Evolutionary conservation across 164 flowering plant genomes (phyloP), one percentile per base, ranked within the genome.

Genomic region (Cinnamomum micranthum): DNA sequence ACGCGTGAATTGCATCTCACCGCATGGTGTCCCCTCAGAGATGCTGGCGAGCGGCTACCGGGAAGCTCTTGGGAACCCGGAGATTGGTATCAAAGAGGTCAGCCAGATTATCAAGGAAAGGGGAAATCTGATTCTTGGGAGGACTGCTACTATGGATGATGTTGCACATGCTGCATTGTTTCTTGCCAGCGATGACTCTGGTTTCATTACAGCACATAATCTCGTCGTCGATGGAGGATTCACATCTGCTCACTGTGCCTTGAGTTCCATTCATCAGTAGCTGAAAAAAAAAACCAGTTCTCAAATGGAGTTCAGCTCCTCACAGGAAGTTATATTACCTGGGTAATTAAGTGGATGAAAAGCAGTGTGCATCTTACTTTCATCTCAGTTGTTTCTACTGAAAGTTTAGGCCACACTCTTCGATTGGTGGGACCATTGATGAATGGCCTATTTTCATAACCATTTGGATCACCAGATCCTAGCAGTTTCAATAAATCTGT

Each of bases 201-300:
- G 89, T 0, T 94, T 81, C 66, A 77, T 92, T 1, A 91, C 94
- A 0, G 97, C 81, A 50, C 98, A 94, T 73, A 92, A 94, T 75
- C 86, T 94, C 20, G 86, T 92, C 11, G 76, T 94, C 2, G 98
- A 94, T 80, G 98, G 98, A 3, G 97, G 98, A 6, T 93, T 80
- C 74, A 87, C 97, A 20, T 81, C 88, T 31, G 91, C 82, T 68
- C 70, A 6, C 51, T 77, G 72, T 35, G 50, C 20, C 27, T 68
- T 89, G 87, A 80, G 81, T 60, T 85, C 83, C 74, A 86, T 89
- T 19, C 89, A 92, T 72, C 78, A 82, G 55, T 78, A 75, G 59
- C 31, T 51, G 73, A 41, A 41, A 31, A 28, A 28, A 31, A 41
- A 41, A 7, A 7, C 0, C 10, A 41, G 47, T 41, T 41, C 9